Evolutionary conservation across 805 yeast genomes (phyloP).

Genomic region (Diddensiella transvaalensis): DNA sequence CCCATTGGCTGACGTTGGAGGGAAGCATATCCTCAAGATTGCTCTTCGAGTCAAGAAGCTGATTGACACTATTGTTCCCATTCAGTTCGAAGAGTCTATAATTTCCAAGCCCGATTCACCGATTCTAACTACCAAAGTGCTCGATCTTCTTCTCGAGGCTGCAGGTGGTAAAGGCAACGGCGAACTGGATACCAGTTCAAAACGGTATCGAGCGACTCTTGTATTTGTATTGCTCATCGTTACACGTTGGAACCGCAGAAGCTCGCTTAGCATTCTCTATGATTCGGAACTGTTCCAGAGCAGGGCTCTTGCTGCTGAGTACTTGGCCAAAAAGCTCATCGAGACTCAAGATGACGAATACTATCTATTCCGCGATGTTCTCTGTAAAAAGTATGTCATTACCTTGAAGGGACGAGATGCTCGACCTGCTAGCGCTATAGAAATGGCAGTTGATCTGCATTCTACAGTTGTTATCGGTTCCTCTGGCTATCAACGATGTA

Average conservation of each 20-base stretch:
- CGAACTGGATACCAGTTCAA: constrained; percentile 47
- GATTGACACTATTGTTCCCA: constrained; percentile 69
- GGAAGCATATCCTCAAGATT: constrained; percentile 34
- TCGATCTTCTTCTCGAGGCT: constrained; percentile 61
- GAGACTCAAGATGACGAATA: constrained; percentile 48
- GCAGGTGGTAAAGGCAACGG: constrained; percentile 78
- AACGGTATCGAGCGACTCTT: constrained; percentile 61
- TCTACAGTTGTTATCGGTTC: constrained; percentile 73
- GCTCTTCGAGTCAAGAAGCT: constrained; percentile 69
- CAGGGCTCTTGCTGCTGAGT: constrained; percentile 69
- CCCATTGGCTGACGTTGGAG: constrained; percentile 17
- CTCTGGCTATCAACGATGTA: constrained; percentile 78
- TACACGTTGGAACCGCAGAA: constrained; percentile 70
- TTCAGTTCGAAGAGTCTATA: constrained; percentile 49
- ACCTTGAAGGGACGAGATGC: constrained; percentile 59
- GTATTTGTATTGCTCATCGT: constrained; percentile 71
- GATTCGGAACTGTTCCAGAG: constrained; percentile 61
- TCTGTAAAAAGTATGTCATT: constrained; percentile 71
- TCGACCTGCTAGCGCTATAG: constrained; percentile 70
- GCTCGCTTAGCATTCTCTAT: constrained; percentile 56
- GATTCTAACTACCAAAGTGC: constrained; percentile 54
- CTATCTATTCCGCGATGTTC: constrained; percentile 62
- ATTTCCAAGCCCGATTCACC: constrained; percentile 57
- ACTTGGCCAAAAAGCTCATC: constrained; percentile 64
- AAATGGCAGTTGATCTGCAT: constrained; percentile 83